Evolutionary conservation across 2,329 filamentous ascomycete species (phyloP).

Genomic region (Microcera coccophila): DNA sequence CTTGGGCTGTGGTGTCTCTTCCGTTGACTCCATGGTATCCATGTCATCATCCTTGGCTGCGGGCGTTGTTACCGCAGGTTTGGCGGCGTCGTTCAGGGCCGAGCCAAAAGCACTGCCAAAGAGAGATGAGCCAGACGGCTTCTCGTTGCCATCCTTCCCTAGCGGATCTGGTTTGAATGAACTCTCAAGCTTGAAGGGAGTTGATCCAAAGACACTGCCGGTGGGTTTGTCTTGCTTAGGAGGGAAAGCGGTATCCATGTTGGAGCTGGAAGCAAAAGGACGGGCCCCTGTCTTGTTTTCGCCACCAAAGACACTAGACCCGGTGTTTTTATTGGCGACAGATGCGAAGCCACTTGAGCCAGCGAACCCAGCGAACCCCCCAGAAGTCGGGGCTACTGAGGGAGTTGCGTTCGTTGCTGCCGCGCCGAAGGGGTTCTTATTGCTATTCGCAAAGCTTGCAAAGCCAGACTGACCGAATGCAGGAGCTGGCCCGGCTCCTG

Average conservation of each 20-base stretch:
- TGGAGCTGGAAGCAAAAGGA: constrained; percentile 26
- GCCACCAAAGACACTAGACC: constrained; percentile 36
- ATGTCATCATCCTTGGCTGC: constrained; percentile 51
- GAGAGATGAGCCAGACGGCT: constrained; percentile 43
- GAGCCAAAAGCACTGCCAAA: constrained; percentile 61
- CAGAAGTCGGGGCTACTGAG: constrained; percentile 33
- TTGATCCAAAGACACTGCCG: constrained; percentile 43
- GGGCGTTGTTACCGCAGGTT: constrained; percentile 33
- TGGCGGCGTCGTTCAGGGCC: constrained; percentile 48
- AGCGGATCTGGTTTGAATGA: constrained; percentile 64
- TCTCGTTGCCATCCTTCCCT: constrained; percentile 56
- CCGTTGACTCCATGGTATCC: constrained; percentile 36
- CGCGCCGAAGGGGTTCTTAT: constrained; percentile 38
- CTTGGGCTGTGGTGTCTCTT: constrained; percentile 37
- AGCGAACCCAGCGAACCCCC: constrained; percentile 54
- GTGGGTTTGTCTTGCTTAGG: constrained; percentile 28
- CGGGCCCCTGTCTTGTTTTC: constrained; percentile 34
- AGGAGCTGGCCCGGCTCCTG: constrained; percentile 31
- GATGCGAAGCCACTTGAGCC: constrained; percentile 53
- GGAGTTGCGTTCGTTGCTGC: constrained; percentile 22
- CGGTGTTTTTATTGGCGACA: constrained; percentile 36
- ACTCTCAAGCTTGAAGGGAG: constrained; percentile 63
- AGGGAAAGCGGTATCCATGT: constrained; percentile 26
- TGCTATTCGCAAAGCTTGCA: constrained; percentile 37
- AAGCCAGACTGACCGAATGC: constrained; percentile 56